These are phyloP conservation scores for Starmerella bacillaris DNA, from an alignment of 805 yeast genomes.

Conservation along the genomic window DNA sequence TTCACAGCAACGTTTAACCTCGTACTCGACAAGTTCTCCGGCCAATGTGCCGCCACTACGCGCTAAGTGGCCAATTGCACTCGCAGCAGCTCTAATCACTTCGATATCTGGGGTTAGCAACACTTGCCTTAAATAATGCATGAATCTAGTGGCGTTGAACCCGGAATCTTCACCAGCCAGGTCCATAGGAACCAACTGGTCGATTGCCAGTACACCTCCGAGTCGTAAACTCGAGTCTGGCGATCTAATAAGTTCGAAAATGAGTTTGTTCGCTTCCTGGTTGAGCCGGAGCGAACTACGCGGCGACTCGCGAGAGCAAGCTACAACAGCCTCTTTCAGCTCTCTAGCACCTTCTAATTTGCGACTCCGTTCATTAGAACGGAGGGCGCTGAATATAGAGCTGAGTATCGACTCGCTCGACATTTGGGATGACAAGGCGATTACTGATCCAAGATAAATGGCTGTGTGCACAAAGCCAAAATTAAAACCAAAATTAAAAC, in stretches of 20 bases:
- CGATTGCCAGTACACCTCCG: conserved; percentile 85
- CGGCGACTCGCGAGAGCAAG: conserved; percentile 61
- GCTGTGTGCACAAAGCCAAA: not conserved
- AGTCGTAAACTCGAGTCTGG: conserved; percentile 52
- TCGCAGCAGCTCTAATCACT: conserved; percentile 74
- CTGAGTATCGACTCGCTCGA: conserved; percentile 19
- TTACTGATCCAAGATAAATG: too few species aligned
- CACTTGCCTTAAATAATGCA: conserved; percentile 68
- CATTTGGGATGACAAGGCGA: conserved; percentile 9
- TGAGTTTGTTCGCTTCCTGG: conserved; percentile 69
- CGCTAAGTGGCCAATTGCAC: conserved; percentile 74
- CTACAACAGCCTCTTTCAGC: conserved; percentile 46
- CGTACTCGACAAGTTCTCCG: conserved; percentile 82
- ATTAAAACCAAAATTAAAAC: too few species aligned
- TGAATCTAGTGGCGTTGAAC: conserved; percentile 73
- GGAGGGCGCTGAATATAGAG: conserved; percentile 19
- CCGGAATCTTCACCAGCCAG: conserved; percentile 59
- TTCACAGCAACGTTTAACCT: conserved; percentile 75
- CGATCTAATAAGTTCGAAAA: conserved; percentile 69
- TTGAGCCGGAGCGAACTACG: conserved; percentile 70
- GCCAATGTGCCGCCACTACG: conserved; percentile 68
- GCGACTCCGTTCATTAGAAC: conserved; percentile 17
- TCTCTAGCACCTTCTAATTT: conserved; percentile 43
- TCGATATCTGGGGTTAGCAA: conserved; percentile 67
- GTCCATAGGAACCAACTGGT: conserved; percentile 68